phyloP scores from a whole-genome alignment of 2,329 filamentous ascomycete genomes.

The Sarocladium brachiariae region DNA sequence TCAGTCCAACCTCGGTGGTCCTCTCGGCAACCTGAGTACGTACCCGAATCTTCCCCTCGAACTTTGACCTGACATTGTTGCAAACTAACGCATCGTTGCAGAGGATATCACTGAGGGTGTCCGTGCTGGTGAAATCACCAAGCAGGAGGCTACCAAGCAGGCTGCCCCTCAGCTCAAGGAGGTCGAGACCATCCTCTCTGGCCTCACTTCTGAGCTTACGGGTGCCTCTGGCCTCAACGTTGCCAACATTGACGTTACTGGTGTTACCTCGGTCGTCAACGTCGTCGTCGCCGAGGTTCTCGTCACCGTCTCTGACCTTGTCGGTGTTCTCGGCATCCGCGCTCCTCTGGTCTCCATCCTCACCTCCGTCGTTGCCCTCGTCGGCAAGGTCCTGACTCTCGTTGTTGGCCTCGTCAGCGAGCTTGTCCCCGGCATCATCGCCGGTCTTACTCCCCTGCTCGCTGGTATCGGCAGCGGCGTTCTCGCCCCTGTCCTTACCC shows the following conservation, averaged over 20 bases:
- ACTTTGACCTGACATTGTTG: not conserved
- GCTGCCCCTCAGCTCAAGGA: constrained; percentile 14
- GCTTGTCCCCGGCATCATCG: constrained; percentile 19
- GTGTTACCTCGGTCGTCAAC: constrained; percentile 17
- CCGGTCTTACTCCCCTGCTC: constrained; percentile 21
- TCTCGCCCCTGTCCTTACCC: constrained; percentile 21
- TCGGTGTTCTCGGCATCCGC: constrained; percentile 18
- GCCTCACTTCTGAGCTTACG: constrained; percentile 19
- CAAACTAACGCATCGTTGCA: not conserved
- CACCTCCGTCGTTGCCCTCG: constrained; percentile 20
- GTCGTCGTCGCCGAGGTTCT: constrained; percentile 16
- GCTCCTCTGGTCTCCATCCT: constrained; percentile 20
- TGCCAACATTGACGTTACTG: constrained; percentile 17
- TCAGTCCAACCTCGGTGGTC: not conserved
- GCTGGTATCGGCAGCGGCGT: constrained; percentile 18
- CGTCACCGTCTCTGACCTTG: constrained; percentile 17
- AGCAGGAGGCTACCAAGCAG: constrained; percentile 16
- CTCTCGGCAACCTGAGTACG: constrained; percentile 7
- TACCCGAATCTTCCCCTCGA: not conserved
- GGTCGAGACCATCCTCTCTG: constrained; percentile 17
- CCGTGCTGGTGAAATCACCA: constrained; percentile 16
- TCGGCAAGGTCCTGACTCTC: constrained; percentile 19
- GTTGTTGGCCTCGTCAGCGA: constrained; percentile 18
- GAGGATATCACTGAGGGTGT: constrained; percentile 11
- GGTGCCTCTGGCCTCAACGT: constrained; percentile 16